Conservation (phyloP, 129 eudicot species). For the Lactuca sativa region DNA sequence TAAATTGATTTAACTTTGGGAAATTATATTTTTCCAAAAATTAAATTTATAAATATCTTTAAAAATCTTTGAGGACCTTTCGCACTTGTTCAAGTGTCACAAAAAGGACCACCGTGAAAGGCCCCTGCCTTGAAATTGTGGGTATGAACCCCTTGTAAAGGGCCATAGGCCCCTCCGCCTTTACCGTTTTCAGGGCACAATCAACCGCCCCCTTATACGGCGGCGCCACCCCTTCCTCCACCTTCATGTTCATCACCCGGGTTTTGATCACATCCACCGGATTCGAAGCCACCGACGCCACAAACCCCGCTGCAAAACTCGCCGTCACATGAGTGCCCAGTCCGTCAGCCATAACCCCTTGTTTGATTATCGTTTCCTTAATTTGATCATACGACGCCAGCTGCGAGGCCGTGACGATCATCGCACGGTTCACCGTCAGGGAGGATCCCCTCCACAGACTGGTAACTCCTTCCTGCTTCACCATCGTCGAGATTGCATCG, state of each 20-base stretch:
- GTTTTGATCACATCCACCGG: conserved; percentile 87
- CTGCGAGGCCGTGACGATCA: conserved; percentile 84
- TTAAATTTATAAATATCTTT: neutral
- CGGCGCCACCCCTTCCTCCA: conserved; percentile 51
- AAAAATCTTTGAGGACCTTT: conserved; percentile 57
- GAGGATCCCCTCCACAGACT: conserved; percentile 80
- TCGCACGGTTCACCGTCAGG: conserved; percentile 88
- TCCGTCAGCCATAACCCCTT: conserved; percentile 57
- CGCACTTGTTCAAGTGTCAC: conserved; percentile 76
- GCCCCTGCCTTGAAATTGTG: conserved; percentile 80
- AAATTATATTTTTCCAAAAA: conserved; percentile 4
- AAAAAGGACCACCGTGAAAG: conserved; percentile 68
- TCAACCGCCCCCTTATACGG: conserved; percentile 77
- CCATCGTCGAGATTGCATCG: conserved; percentile 66
- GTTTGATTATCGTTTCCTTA: conserved; percentile 54
- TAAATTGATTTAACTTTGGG: neutral
- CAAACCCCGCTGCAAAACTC: conserved; percentile 83
- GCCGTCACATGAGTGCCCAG: conserved; percentile 72
- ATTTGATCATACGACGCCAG: conserved; percentile 79
- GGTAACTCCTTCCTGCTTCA: conserved; percentile 49
- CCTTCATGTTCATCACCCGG: conserved; percentile 78
- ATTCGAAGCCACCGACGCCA: conserved; percentile 75
- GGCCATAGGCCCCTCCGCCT: conserved; percentile 69
- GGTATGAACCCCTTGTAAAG: conserved; percentile 78
- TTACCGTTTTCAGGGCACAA: conserved; percentile 68